These are phyloP conservation scores for Gautieria morchelliformis DNA, from an alignment of 768 basidiomycete species.

Conservation along the genomic window DNA sequence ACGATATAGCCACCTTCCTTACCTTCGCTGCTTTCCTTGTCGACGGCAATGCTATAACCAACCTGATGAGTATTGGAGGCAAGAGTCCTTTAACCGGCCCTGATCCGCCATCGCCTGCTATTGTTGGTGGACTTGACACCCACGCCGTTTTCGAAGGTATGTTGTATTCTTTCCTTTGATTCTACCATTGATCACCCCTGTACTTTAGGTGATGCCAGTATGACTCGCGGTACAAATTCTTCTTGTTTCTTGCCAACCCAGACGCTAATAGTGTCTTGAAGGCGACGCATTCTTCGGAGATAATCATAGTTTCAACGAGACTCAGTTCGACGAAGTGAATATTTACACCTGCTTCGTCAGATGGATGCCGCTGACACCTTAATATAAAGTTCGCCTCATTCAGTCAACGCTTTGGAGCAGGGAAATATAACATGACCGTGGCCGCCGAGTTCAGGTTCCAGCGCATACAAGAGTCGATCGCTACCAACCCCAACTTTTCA, in stretches of 20 bases:
- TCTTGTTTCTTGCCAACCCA: background rate
- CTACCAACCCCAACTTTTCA: too few relatives aligned
- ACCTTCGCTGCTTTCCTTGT: background rate
- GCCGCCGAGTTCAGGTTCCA: constrained; percentile 2
- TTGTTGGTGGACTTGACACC: constrained; percentile 1
- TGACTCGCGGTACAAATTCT: too few relatives aligned
- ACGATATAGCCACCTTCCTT: background rate
- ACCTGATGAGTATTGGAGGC: constrained; percentile 6
- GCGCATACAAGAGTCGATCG: constrained; percentile 7
- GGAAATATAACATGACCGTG: background rate
- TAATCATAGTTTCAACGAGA: too few relatives aligned
- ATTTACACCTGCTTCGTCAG: background rate
- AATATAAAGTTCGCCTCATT: background rate
- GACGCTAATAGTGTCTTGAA: background rate
- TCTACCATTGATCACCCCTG: background rate
- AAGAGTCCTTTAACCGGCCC: background rate
- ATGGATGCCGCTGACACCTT: too few relatives aligned
- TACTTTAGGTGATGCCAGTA: constrained; percentile 2
- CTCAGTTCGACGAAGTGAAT: constrained; percentile 1
- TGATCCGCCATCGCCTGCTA: background rate
- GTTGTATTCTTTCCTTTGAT: background rate
- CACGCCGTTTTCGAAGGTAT: too few relatives aligned
- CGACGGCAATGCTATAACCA: constrained; percentile 8
- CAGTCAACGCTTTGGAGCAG: background rate
- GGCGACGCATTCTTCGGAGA: too few relatives aligned